Evolutionary conservation across 768 basidiomycete genomes (phyloP), one percentile per base, ranked within the genome.

Genomic region (Amanita pseudoporphyria): DNA sequence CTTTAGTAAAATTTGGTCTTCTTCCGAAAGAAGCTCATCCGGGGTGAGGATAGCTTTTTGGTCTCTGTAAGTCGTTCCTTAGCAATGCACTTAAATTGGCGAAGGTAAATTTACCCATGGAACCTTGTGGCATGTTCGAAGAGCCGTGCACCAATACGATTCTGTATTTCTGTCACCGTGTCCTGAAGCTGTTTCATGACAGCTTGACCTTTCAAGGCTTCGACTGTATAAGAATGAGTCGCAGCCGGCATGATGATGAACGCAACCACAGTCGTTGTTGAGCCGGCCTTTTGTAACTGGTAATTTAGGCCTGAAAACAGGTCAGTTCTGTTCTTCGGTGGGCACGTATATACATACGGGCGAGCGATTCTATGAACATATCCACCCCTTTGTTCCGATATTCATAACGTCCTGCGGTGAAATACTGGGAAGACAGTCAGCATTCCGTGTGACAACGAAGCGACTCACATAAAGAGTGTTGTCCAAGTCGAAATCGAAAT

Each of bases 361-460:
- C 96, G 50, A 99, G 80, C 14, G 86, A 77, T 68, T 99, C 96
- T 57, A 99, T 95, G 64, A 97, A 99, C 95, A 99, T 96, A 63
- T 99, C 96, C 26, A 98, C 93, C 49, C 96, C 96, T 72, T 99
- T 99, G 73, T 99, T 99, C 36, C 96, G 78, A 66, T 96, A 99
- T 66, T 99, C 96, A 66, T 99, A 99, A 38, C 96, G 81, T 36
- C 96, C 96, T n/a, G 96, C 96, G 13, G 92, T 98, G 69, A 99
- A 99, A 79, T 97, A 82, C 88, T 96, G 62, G 14, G 38, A 30
- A 33, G 9, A 43, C 41, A 47, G 33, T 42, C 38, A 42, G 32
- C 52, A 4, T 22, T 42, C 19, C n/a, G 40, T 24, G 9, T 10
- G 40, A 49, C 14, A 44, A 45, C 19, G 18, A 47, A 40, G 35